Percentiles rank a stretch among this genome's conserved stretches.
These are phyloP conservation scores for Larix sibirica DNA, from an alignment of 83 land plant species.

Conservation along the genomic window DNA sequence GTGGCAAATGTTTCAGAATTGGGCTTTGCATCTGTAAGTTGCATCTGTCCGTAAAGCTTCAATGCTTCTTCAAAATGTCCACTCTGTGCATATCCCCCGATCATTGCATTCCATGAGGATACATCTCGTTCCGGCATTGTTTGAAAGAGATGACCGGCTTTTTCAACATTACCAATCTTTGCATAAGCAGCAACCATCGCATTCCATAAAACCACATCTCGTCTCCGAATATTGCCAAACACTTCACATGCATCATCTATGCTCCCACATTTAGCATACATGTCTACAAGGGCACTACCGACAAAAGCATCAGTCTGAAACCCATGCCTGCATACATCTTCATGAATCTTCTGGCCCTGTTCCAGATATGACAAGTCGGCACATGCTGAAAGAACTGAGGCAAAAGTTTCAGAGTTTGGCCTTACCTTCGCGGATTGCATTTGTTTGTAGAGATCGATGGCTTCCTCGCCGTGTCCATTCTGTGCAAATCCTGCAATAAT, in stretches of 20 bases:
- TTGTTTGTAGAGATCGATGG: conserved; percentile 20
- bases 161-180: background rate
- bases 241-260: background rate
- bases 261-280: conserved; percentile 7
- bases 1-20: background rate
- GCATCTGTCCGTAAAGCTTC: background rate
- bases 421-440: background rate
- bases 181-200: background rate
- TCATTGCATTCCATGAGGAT: conserved; percentile 8
- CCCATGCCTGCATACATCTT: background rate
- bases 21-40: background rate
- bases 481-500: conserved; percentile 36
- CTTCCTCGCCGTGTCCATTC: conserved; percentile 24
- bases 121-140: background rate
- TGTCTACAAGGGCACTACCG: conserved; percentile 1
- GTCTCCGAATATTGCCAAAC: background rate
- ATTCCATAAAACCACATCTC: conserved; percentile 27
- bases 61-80: background rate
- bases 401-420: background rate
- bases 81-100: background rate
- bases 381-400: background rate
- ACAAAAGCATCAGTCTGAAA: background rate
- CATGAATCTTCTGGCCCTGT: background rate
- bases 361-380: background rate
- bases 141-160: background rate